A percentile compares a stretch with the other conserved stretches of the same genome.
phyloP scores from a whole-genome alignment of 768 basidiomycete species.

The Lanmaoa rubissima region DNA sequence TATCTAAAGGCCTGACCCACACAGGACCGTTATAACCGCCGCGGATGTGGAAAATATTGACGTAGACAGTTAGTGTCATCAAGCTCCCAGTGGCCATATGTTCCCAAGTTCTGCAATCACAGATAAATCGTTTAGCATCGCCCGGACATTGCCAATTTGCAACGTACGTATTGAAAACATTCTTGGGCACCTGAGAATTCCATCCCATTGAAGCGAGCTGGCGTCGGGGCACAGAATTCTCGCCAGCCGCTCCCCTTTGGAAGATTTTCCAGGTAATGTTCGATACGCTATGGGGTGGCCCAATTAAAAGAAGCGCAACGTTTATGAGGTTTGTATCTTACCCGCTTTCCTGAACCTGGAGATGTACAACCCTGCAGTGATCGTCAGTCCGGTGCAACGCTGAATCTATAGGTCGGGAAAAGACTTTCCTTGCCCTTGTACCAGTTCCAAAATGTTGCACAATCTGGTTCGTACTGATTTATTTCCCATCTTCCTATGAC shows the following conservation, averaged over 20 bases:
- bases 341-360: constrained; percentile 24
- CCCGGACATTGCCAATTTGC: neutral
- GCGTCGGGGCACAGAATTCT: constrained; percentile 35
- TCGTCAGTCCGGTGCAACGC: neutral
- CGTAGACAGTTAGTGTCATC: constrained; percentile 15
- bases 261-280: constrained; percentile 31
- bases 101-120: constrained; percentile 13
- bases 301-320: neutral
- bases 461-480: constrained; percentile 29
- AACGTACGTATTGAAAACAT: constrained; percentile 24
- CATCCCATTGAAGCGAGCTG: constrained; percentile 24
- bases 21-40: too few species aligned
- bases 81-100: constrained; percentile 27
- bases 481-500: constrained; percentile 29
- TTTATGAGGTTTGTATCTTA: neutral
- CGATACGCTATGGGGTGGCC: constrained; percentile 21
- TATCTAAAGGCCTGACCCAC: too few species aligned
- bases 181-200: constrained; percentile 24
- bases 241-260: constrained; percentile 29
- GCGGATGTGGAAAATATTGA: neutral
- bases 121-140: neutral
- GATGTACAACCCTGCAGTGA: constrained; percentile 24
- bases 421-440: constrained; percentile 30
- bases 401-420: neutral
- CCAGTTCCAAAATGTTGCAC: constrained; percentile 25